Evolutionary conservation across 768 basidiomycete genomes (phyloP), one percentile per base, ranked within the genome.

Genomic region (Punctularia strigosozonata): DNA sequence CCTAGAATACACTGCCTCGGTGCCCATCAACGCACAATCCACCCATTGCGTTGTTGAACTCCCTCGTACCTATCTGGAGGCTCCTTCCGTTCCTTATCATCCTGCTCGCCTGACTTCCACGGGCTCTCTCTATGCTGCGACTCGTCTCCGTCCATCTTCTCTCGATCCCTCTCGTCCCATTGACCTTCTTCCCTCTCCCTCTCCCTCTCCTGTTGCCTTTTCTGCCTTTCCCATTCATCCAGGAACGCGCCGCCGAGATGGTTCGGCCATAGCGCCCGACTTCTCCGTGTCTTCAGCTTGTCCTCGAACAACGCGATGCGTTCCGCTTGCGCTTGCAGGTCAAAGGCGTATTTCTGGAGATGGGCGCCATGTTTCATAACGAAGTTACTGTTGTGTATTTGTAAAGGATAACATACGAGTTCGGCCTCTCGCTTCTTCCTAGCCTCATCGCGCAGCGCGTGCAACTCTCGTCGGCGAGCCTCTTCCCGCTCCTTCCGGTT

Each of bases 261-360:
- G 26, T 59, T 59, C 1, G 55, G 81, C 43, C 65, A 82, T 10
- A 78, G 50, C 4, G 71, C 76, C 6, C 68, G 62, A 28, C 77
- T 77, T 31, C 59, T 64, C n/a, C 62, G 60, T 1, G 50, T 50
- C 34, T 64, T 61, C 20, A 82, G 46, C 24, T 61, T 61, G 40
- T 80, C 74, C 52, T 82, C 80, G 43, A 79, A 83, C 1, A 64
- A 65, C 6, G 64, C 57, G 23, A 85, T 75, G 56, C 55, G 56
- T 25, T 56, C 55, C 2, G 50, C 47, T 4, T 46, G 38, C 2
- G 56, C 49, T 34, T 54, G 51, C 18, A 56, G 44, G 40, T 54
- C 50, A 25, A 56, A 56, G 2, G 45, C 22, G 12, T 41, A 36
- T 39, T 47, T 51, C 56, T 56, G 41, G 15, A 14, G n/a, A 6